These are phyloP conservation scores for Sporothrix humicola DNA, from an alignment of 2,329 filamentous ascomycete species.

Conservation along the genomic window DNA sequence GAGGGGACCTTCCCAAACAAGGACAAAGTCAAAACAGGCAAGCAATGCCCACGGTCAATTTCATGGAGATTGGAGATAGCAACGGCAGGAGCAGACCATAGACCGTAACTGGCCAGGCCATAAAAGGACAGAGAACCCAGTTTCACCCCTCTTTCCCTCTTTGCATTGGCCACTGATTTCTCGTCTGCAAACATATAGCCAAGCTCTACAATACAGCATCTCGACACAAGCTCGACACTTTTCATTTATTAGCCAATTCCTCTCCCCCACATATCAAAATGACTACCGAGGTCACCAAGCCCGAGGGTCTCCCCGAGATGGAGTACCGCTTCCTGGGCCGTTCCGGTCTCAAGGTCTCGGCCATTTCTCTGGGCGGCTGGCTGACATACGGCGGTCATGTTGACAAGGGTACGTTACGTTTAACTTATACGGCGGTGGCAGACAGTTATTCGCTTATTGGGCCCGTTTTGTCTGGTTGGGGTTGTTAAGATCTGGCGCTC, in stretches of 20 bases:
- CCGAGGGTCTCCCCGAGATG: slow-evolving; percentile 32
- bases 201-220: no score
- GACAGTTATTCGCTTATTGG: neutral
- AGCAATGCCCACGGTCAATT: neutral
- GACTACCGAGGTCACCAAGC: slow-evolving; percentile 25
- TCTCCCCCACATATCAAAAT: slow-evolving; percentile 4
- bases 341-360: slow-evolving; percentile 38
- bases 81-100: neutral
- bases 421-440: no score
- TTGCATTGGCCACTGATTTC: neutral
- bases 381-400: slow-evolving; percentile 50
- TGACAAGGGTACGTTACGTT: slow-evolving; percentile 40
- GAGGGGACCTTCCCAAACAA: slow-evolving; percentile 10
- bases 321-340: slow-evolving; percentile 34
- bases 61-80: slow-evolving; percentile 12
- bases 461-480: neutral
- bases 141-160: neutral
- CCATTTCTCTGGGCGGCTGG: slow-evolving; percentile 58
- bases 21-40: neutral
- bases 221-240: neutral
- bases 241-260: no score
- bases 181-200: neutral
- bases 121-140: neutral
- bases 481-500: neutral
- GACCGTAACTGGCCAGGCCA: neutral